Base-by-base conservation (phyloP, 2,329 filamentous ascomycete species). In the Amylocarpus encephaloides region DNA sequence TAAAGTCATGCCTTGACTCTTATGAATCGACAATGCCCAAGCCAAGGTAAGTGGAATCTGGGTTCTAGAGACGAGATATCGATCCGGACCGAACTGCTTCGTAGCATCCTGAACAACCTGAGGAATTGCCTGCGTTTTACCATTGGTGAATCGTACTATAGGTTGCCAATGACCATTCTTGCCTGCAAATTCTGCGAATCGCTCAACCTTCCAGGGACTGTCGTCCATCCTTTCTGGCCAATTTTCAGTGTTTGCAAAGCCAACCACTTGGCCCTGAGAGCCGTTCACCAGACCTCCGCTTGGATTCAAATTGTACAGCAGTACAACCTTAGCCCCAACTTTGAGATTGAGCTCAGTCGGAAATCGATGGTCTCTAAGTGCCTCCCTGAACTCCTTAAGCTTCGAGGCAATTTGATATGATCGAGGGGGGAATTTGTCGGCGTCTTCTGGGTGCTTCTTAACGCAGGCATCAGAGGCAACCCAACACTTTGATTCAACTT, bases 21-120 rank as follows among this genome's bases (percentile, higher is more conserved):
- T 97, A 74, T 98, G 93, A 50, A 98, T 97, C 1, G 89, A 95
- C 30, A 97, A 71, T 1, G 93, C 92, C 93, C 93, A 97, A 0
- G 91, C 92, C 18, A 97, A 74, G 48, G 95, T 95, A 43, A 97
- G 75, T 0, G 93, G 93, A 5, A 80, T 69, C 52, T 80, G 77
- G 4, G 58, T 62, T 18, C 67, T 40, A 16, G 50, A 57, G 2
- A 57, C 52, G 1, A 58, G 30, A 42, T 61, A 63, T 16, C 52
- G 48, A 16, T 52, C 51, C 2, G 35, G 10, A 5, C 43, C 46
- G 1, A 43, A 36, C 4, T 55, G 55, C 33, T 51, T 50, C 5
- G 46, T 39, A 10, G 50, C 55, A 12, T 41, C 50, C 1, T 40
- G 52, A 1, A 49, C 15, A 16, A 58, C 43, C 3, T 52, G 50